Percentiles rank a stretch among this genome's conserved stretches.
These are phyloP conservation scores for Neckera pumila DNA, from an alignment of 225 moss, liverwort and hornwort species.

Conservation along the genomic window DNA sequence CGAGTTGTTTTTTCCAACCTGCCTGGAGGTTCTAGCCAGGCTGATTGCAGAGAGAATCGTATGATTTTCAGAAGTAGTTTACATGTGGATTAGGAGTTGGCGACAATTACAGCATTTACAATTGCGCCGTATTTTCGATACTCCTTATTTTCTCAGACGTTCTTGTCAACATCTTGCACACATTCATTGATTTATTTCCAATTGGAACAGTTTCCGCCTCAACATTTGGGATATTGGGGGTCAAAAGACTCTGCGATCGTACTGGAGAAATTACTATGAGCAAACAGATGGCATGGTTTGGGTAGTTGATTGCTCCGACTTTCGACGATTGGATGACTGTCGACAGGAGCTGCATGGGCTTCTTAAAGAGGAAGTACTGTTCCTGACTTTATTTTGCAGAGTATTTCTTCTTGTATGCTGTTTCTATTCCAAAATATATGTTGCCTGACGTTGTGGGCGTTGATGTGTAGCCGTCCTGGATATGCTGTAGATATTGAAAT, in stretches of 20 bases:
- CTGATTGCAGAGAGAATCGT: neutral
- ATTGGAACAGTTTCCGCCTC: conserved; percentile 65
- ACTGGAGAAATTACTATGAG: conserved; percentile 99
- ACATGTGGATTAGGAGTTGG: neutral
- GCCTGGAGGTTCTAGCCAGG: neutral
- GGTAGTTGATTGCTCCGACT: conserved; percentile 96
- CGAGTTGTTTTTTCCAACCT: neutral
- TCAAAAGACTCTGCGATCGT: conserved; percentile 85
- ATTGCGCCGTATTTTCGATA: neutral
- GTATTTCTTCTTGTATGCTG: neutral
- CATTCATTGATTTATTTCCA: neutral
- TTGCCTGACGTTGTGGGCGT: neutral
- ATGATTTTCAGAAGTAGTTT: neutral
- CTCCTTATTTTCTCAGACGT: neutral
- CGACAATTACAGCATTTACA: neutral
- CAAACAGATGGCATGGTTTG: conserved; percentile 98
- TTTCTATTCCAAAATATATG: neutral
- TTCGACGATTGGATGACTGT: conserved; percentile 81
- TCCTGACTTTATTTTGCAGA: neutral
- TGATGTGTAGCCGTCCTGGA: neutral
- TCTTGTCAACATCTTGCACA: neutral
- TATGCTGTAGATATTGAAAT: neutral
- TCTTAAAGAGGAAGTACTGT: conserved; percentile 74
- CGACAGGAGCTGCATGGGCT: conserved; percentile 85
- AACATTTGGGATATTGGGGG: conserved; percentile 99